Conservation (phyloP, 805 yeast genomes). For the Suhomyces pyralidae region DNA sequence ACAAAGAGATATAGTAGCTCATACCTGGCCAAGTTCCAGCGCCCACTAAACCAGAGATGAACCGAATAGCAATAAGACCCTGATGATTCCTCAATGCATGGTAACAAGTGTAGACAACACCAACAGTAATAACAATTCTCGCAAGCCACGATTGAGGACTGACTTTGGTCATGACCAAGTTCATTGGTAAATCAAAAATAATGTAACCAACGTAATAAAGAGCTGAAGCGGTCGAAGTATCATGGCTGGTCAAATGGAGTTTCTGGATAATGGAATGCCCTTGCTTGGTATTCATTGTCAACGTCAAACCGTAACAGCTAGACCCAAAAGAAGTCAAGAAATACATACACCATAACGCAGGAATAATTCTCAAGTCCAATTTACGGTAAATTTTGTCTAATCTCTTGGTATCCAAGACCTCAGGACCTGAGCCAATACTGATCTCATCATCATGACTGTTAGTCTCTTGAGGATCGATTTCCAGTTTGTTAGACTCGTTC, state of each 20-base stretch:
- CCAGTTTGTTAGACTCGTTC: background rate
- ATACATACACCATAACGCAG: constrained; percentile 78
- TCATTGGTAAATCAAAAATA: constrained; percentile 85
- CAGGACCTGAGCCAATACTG: constrained; percentile 4
- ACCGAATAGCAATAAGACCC: constrained; percentile 69
- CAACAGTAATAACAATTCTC: constrained; percentile 73
- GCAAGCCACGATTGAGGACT: constrained; percentile 85
- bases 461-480: background rate
- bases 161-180: constrained; percentile 74
- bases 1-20: constrained; percentile 76
- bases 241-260: constrained; percentile 50
- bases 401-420: constrained; percentile 18
- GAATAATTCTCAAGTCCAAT: constrained; percentile 69
- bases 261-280: constrained; percentile 60
- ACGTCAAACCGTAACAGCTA: constrained; percentile 71
- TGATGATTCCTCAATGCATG: constrained; percentile 51
- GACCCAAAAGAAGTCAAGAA: constrained; percentile 77
- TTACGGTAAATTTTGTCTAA: constrained; percentile 57
- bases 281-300: constrained; percentile 67
- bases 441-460: constrained; percentile 9
- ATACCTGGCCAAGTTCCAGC: constrained; percentile 93
- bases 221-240: constrained; percentile 73
- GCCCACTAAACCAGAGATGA: constrained; percentile 71
- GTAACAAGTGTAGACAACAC: constrained; percentile 74
- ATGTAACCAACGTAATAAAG: constrained; percentile 80